Conservation (phyloP, 306 rosid species). For the Potentilla sterilis region DNA sequence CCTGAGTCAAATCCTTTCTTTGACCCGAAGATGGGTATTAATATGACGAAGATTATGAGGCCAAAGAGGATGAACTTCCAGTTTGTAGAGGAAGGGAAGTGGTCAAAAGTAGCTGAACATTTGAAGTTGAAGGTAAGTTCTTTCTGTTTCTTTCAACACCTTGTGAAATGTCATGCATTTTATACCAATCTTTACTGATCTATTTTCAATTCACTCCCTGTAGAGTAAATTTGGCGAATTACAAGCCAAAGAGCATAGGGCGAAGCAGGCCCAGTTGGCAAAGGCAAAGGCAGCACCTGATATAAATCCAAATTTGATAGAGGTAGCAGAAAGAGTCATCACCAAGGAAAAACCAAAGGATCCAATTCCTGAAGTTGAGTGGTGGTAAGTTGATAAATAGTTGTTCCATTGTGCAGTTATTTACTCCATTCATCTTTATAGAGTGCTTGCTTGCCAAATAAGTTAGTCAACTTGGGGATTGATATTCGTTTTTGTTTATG, state of each 20-base stretch:
- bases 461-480: background rate
- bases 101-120: slow-evolving; percentile 90
- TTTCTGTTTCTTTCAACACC: background rate
- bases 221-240: slow-evolving; percentile 98
- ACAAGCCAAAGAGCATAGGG: slow-evolving; percentile 95
- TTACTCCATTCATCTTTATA: background rate
- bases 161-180: background rate
- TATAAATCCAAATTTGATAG: slow-evolving; percentile 92
- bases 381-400: slow-evolving; percentile 71
- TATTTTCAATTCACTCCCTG: background rate
- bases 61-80: slow-evolving; percentile 79
- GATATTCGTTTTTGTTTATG: background rate
- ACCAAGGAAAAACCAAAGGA: slow-evolving; percentile 83
- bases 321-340: slow-evolving; percentile 77
- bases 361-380: slow-evolving; percentile 85
- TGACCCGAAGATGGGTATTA: slow-evolving; percentile 76
- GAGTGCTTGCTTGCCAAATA: background rate
- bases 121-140: slow-evolving; percentile 69
- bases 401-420: background rate
- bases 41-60: slow-evolving; percentile 78
- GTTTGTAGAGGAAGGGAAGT: slow-evolving; percentile 95
- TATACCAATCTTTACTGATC: background rate
- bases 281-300: slow-evolving; percentile 97
- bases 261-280: slow-evolving; percentile 88
- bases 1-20: slow-evolving; percentile 81